These are phyloP conservation scores for Magnusiomyces fungicola DNA, from an alignment of 1,139 yeast genomes.

Conservation along the genomic window DNA sequence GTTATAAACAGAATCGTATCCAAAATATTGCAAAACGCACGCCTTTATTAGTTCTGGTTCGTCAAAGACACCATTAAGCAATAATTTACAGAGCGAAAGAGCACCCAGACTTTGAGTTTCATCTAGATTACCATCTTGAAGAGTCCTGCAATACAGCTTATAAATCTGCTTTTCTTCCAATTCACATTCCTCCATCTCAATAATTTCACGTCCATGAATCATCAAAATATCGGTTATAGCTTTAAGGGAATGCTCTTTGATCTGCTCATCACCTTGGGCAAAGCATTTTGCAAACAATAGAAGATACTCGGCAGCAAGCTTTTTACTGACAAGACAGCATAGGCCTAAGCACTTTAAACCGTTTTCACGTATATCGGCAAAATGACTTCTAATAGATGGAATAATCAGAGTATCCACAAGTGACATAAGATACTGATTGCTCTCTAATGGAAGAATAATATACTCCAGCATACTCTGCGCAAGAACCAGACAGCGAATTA, in stretches of 20 bases:
- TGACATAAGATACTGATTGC: constrained; percentile 63
- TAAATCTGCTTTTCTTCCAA: constrained; percentile 41
- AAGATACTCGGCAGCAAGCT: constrained; percentile 51
- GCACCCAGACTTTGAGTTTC: constrained; percentile 70
- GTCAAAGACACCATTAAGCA: constrained; percentile 65
- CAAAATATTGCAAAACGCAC: constrained; percentile 65
- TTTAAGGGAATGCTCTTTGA: constrained; percentile 57
- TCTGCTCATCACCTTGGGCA: constrained; percentile 51
- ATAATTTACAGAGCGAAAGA: constrained; percentile 78
- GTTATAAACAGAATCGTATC: constrained; percentile 55
- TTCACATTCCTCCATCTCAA: constrained; percentile 48
- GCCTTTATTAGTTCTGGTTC: constrained; percentile 69
- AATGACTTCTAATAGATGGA: constrained; percentile 67
- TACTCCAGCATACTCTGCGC: constrained; percentile 67
- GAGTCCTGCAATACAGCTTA: constrained; percentile 59
- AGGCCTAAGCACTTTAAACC: constrained; percentile 77
- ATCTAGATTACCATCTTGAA: constrained; percentile 47
- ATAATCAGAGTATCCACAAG: constrained; percentile 68
- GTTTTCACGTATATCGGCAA: constrained; percentile 52
- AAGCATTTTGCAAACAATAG: constrained; percentile 56
- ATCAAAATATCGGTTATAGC: constrained; percentile 74
- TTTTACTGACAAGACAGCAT: constrained; percentile 61
- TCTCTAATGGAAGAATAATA: constrained; percentile 55
- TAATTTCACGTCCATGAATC: constrained; percentile 61
- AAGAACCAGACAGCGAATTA: constrained; percentile 60